Base-by-base conservation (phyloP, 306 rosid genomes). In the Malus sylvestris region DNA sequence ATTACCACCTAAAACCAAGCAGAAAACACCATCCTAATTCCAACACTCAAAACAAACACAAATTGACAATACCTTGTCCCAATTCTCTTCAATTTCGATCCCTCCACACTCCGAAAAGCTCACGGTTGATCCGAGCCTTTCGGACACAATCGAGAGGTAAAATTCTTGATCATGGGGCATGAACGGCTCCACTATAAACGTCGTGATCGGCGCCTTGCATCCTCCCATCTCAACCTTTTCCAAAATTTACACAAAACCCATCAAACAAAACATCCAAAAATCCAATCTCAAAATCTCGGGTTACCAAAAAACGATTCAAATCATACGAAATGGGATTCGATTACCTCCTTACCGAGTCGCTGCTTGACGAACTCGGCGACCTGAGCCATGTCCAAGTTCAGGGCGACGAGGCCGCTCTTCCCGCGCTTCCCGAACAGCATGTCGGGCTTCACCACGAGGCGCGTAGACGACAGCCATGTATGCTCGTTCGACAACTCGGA, bases 341-440 rank as follows among this genome's bases (percentile, higher is more conserved):
- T 84, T 69, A 91, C 97, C 96, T 88, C 90, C 68, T 81, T 86
- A 10, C 96, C 92, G 22, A 92, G 91, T 40, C 96, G 91, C 20
- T 79, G 80, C 78, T 85, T 92, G 11, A 92, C 97, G 57, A 92
- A 92, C 42, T 90, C 87, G 1, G 91, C 90, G 29, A 92, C 96
- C 75, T 92, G 91, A 64, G 96, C 93, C 20, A 89, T 81, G 75
- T 92, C 96, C 20, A 89, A 67, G 79, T 92, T 85, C 68, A 92
- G 83, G 45, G 96, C 91, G 35, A 91, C 95, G 70, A 91, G 79
- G 59, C 97, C 97, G 68, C 97, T 91, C 95, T 89, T 91, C 23
- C 97, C 97, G 61, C 97, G 96, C 80, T 92, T 92, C 53, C 97
- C 97, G 32, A 92, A 92, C 62, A 92, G 68, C 97, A 92, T 92